Evolutionary conservation across 2,329 filamentous ascomycete genomes (phyloP), one percentile per base, ranked within the genome.

Genomic region (Colletotrichum filicis): DNA sequence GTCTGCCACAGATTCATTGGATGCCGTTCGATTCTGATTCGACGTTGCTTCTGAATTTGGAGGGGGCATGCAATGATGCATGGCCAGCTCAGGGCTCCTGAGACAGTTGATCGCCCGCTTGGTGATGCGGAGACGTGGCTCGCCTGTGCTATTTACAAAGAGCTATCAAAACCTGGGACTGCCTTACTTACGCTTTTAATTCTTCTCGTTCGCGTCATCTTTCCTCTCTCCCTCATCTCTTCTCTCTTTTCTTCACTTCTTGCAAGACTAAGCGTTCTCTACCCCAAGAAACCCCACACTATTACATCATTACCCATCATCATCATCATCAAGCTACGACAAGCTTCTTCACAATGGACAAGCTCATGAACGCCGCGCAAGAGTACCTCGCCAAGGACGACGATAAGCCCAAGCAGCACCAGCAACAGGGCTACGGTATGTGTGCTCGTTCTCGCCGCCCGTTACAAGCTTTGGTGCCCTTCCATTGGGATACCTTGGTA

Each of bases 321-420:
- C 4, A 22, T 26, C 28, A 26, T 56, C 42, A 28, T 42, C 52
- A 35, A 16, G 24, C 46, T 7, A n/a, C 19, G 42, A 24, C 35
- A 37, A 7, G 46, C 24, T 16, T 37, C 9, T 22, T 32, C 52
- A 73, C 24, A 62, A 85, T 85, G 83, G 82, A 85, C 55, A 82
- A 80, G 68, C 71, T 85, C 72, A 72, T 85, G 74, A 82, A 75
- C 76, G 49, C 30, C 58, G 68, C 82, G 67, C 83, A 82, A 76
- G 80, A 83, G 52, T 82, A 80, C 28, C 80, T 84, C 8, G 56
- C 52, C 68, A 73, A 79, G 61, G 76, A 79, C 53, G 75, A 80
- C 74, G 72, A 78, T 62, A 78, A 79, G 71, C 66, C 77, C 46
- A 77, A 79, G 67, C 76, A 66, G 58, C 77, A 79, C 4, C 56